Conservation (phyloP, 2,329 filamentous ascomycete species). For the Seiridium unicorne region DNA sequence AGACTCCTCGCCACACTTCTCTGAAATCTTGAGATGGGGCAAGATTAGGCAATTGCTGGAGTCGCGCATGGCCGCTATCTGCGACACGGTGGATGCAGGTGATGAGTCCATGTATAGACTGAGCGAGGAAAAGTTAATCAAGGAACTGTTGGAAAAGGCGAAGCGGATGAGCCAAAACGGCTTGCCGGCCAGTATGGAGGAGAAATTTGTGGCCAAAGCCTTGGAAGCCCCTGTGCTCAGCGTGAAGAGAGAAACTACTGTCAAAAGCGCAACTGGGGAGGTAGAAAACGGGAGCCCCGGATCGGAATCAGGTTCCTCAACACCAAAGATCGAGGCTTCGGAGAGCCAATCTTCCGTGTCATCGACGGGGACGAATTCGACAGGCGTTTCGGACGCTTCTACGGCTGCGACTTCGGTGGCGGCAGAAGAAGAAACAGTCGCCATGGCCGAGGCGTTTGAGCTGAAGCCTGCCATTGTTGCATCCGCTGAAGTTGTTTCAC, state of each 20-base stretch:
- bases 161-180: conserved; percentile 61
- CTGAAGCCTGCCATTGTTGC: conserved; percentile 43
- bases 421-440: conserved; percentile 20
- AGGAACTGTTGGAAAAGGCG: conserved; percentile 69
- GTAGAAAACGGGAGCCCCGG: not conserved
- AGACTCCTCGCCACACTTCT: conserved; percentile 56
- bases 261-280: not conserved
- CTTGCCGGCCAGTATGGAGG: conserved; percentile 79
- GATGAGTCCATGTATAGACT: conserved; percentile 85
- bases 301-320: conserved; percentile 23
- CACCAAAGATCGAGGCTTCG: conserved; percentile 26
- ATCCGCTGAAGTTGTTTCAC: conserved; percentile 46
- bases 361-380: conserved; percentile 33
- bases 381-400: conserved; percentile 36
- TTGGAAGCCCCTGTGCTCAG: conserved; percentile 75
- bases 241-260: conserved; percentile 53
- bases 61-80: conserved; percentile 66
- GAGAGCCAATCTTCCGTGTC: conserved; percentile 42
- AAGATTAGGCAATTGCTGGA: conserved; percentile 54
- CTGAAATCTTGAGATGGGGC: conserved; percentile 50
- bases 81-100: conserved; percentile 79
- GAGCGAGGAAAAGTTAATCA: conserved; percentile 67
- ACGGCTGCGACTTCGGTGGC: conserved; percentile 45
- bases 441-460: conserved; percentile 16
- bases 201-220: conserved; percentile 73